Evolutionary conservation across 768 basidiomycete genomes (phyloP).

Genomic region (Amanita muscaria): DNA sequence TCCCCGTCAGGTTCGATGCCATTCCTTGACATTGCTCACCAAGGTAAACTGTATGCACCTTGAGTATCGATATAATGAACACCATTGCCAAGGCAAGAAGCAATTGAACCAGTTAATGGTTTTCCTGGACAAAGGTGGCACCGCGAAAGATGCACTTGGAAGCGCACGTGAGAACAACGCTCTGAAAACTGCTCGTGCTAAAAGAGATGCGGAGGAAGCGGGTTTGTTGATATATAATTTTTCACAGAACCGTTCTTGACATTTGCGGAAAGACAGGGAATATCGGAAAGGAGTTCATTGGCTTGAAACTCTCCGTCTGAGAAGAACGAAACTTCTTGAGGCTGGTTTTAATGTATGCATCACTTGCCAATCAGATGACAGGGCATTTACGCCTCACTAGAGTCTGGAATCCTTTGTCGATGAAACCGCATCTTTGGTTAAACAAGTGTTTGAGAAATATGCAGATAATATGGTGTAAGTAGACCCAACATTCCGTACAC

Average conservation of each 20-base stretch:
- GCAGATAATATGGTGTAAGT: slow-evolving; percentile 72
- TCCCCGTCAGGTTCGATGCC: slow-evolving; percentile 78
- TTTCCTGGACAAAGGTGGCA: slow-evolving; percentile 70
- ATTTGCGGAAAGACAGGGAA: slow-evolving; percentile 57
- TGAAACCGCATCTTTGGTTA: slow-evolving; percentile 59
- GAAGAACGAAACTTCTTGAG: slow-evolving; percentile 74
- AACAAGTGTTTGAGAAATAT: slow-evolving; percentile 60
- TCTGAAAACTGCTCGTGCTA: slow-evolving; percentile 69
- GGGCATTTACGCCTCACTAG: slow-evolving; percentile 26
- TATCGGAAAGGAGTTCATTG: slow-evolving; percentile 86
- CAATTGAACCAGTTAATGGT: slow-evolving; percentile 82
- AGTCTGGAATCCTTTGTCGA: slow-evolving; percentile 74
- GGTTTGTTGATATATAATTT: slow-evolving; percentile 33
- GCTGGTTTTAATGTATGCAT: slow-evolving; percentile 65
- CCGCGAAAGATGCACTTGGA: slow-evolving; percentile 51
- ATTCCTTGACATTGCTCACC: slow-evolving; percentile 82
- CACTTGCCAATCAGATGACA: background rate
- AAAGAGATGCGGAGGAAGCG: slow-evolving; percentile 87
- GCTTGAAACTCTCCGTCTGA: slow-evolving; percentile 83
- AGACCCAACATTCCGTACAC: no score
- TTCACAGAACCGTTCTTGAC: background rate
- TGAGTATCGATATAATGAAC: slow-evolving; percentile 6
- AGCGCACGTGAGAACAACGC: slow-evolving; percentile 54
- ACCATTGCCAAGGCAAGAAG: slow-evolving; percentile 52
- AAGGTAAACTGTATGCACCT: slow-evolving; percentile 35